Conservation (phyloP, 2,329 filamentous ascomycete genomes). For the Rhytidhysteron rufulum region DNA sequence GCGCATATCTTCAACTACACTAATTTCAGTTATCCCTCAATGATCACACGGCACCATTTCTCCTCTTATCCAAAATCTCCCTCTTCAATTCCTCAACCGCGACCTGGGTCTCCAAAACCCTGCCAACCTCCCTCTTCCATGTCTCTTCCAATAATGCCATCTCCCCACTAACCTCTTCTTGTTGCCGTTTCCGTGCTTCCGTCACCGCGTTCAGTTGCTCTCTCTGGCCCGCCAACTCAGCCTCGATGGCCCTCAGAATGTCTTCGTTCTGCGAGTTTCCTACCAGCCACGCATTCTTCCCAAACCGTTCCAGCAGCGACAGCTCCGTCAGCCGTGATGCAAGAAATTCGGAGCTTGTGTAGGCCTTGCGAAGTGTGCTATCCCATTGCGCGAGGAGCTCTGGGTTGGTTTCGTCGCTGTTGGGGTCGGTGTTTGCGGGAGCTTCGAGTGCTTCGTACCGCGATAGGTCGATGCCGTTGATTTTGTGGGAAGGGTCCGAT, state of each 20-base stretch:
- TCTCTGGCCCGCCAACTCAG: conserved; percentile 66
- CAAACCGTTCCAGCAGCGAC: conserved; percentile 71
- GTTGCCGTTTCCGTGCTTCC: conserved; percentile 62
- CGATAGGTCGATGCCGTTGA: conserved; percentile 64
- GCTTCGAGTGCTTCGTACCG: conserved; percentile 79
- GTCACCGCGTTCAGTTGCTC: conserved; percentile 71
- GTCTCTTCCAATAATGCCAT: conserved; percentile 68
- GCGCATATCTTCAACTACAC: conserved; percentile 35
- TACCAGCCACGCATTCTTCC: conserved; percentile 89
- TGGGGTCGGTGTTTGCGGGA: conserved; percentile 39
- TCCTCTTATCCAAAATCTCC: conserved; percentile 32
- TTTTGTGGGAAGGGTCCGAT: conserved; percentile 44
- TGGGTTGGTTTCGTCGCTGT: conserved; percentile 34
- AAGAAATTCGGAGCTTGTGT: conserved; percentile 57
- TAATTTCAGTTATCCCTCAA: conserved; percentile 3
- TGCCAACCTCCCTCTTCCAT: conserved; percentile 75
- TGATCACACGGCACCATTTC: conserved; percentile 29
- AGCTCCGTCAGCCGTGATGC: conserved; percentile 58
- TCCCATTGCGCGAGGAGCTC: conserved; percentile 46
- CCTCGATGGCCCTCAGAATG: conserved; percentile 65
- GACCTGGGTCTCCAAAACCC: conserved; percentile 80
- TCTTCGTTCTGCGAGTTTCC: conserved; percentile 77
- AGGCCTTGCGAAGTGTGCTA: conserved; percentile 51
- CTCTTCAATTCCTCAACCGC: conserved; percentile 66
- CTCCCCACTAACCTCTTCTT: conserved; percentile 71